Conservation (phyloP, 129 eudicot species). For the Lonicera japonica region DNA sequence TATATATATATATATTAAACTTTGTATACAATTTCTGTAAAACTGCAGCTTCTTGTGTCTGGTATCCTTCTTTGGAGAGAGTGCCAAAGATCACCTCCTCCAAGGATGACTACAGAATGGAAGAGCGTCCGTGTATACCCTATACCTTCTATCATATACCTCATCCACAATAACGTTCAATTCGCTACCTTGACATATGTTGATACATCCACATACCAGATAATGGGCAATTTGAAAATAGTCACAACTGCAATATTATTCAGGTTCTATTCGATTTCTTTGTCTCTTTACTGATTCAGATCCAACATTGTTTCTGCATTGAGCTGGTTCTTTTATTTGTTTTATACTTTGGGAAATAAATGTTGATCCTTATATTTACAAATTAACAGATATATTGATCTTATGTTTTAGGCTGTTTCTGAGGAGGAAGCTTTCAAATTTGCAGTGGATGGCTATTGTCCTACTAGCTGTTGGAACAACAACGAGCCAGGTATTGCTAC, state of each 20-base stretch:
- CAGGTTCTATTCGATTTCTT: conserved; percentile 46
- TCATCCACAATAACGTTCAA: conserved; percentile 81
- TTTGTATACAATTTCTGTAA: too few species aligned
- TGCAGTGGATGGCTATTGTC: conserved; percentile 90
- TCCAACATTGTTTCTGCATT: too few species aligned
- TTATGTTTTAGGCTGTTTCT: conserved; percentile 60
- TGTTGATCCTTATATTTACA: conserved; percentile 3
- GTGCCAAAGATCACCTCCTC: conserved; percentile 48
- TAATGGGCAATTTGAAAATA: conserved; percentile 78
- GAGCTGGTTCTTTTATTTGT: too few species aligned
- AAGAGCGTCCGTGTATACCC: conserved; percentile 65
- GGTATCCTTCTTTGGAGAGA: conserved; percentile 70
- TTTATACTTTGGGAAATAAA: neutral
- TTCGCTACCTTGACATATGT: conserved; percentile 87
- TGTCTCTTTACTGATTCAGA: too few species aligned
- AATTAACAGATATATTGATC: conserved; percentile 11
- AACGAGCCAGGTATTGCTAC: conserved; percentile 60
- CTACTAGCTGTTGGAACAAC: conserved; percentile 88
- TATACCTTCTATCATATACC: conserved; percentile 83
- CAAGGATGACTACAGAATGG: conserved; percentile 81
- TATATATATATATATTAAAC: too few species aligned
- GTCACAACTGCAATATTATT: conserved; percentile 72
- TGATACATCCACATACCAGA: conserved; percentile 83
- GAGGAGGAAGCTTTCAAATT: conserved; percentile 79
- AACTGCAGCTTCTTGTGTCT: conserved; percentile 69